A percentile compares a stretch with the other conserved stretches of the same genome.
These are phyloP conservation scores for Teratosphaeria nubilosa DNA, from an alignment of 2,329 filamentous ascomycete genomes.

Conservation along the genomic window DNA sequence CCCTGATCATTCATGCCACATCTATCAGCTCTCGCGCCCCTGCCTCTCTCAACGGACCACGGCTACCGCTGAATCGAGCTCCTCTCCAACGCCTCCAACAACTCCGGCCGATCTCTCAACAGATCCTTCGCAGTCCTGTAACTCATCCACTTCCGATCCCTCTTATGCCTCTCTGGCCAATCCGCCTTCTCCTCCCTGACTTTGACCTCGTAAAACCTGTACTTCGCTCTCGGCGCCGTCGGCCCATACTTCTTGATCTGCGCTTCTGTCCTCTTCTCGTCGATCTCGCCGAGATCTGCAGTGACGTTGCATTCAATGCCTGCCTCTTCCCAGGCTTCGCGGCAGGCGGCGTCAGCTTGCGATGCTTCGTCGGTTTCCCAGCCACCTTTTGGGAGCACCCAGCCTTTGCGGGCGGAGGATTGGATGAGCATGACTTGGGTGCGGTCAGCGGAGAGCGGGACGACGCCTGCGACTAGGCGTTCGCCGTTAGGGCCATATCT, in stretches of 20 bases:
- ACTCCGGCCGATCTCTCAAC: slow-evolving; percentile 69
- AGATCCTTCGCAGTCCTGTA: slow-evolving; percentile 72
- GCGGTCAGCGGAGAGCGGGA: slow-evolving; percentile 78
- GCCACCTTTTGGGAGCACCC: slow-evolving; percentile 95
- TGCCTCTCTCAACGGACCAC: background rate
- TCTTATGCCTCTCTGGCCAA: slow-evolving; percentile 92
- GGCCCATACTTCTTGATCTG: slow-evolving; percentile 24
- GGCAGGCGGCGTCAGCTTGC: slow-evolving; percentile 67
- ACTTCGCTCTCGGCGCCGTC: slow-evolving; percentile 61
- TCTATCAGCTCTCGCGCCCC: background rate
- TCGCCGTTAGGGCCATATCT: slow-evolving; percentile 91
- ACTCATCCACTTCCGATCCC: slow-evolving; percentile 80
- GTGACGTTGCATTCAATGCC: slow-evolving; percentile 79
- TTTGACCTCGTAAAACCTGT: slow-evolving; percentile 79
- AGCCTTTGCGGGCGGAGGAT: slow-evolving; percentile 79
- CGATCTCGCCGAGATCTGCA: slow-evolving; percentile 75
- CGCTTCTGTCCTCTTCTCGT: slow-evolving; percentile 56
- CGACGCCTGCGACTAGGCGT: slow-evolving; percentile 87
- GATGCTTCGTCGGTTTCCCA: slow-evolving; percentile 94
- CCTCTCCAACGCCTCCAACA: slow-evolving; percentile 75
- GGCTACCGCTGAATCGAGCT: slow-evolving; percentile 37
- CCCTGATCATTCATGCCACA: background rate
- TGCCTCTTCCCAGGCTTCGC: slow-evolving; percentile 97
- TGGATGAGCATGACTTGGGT: slow-evolving; percentile 86
- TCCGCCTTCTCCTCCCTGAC: slow-evolving; percentile 74